Evolutionary conservation across 352 stramenopile genomes (phyloP), one percentile per base, ranked within the genome.

Genomic region (Pythium scleroteichum): DNA sequence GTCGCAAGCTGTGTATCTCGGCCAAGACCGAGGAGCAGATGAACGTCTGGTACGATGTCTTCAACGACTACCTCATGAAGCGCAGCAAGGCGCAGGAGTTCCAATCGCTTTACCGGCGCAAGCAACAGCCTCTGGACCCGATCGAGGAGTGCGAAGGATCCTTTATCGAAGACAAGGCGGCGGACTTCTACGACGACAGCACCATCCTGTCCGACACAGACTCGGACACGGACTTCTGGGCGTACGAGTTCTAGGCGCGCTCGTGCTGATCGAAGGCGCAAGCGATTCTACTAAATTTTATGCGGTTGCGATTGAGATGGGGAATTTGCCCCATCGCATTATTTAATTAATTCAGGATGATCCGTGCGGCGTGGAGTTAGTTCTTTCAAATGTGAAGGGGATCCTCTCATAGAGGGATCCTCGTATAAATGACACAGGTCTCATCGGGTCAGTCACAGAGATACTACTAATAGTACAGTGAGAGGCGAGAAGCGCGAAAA

Each of bases 21-120:
- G 78, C 78, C 26, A 63, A 66, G 24, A 82, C 57, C 35, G 78
- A 88, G 45, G 64, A 87, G 20, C 78, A 90, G 40, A 76, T 76
- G 16, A 79, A 71, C 24, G 66, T 67, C 6, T 90, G 80, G 80
- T 87, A 79, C 71, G 78, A 90, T 39, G 74, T 88, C 35, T 61
- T 90, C 16, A 68, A 73, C 32, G 68, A 82, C 16, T 87, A 76
- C 64, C 55, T 90, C 16, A 9, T n/a, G 7, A 47, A 68, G 33
- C 22, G 27, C 16, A 57, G 59, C 26, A 60, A 59, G 38, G 26
- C 38, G 22, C 50, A 45, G 4, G 49, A 70, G 50, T 48, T 70
- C 50, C 47, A 60, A 20, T 23, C 55, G 24, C 41, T 69, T 22
- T 35, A 60, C 23, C n/a, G 42, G 9, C 53, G 53, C 23, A 39